Percentiles rank a stretch among this genome's conserved stretches.
Conservation (phyloP, 2,329 filamentous ascomycete species). For the Thelonectria rubi region DNA sequence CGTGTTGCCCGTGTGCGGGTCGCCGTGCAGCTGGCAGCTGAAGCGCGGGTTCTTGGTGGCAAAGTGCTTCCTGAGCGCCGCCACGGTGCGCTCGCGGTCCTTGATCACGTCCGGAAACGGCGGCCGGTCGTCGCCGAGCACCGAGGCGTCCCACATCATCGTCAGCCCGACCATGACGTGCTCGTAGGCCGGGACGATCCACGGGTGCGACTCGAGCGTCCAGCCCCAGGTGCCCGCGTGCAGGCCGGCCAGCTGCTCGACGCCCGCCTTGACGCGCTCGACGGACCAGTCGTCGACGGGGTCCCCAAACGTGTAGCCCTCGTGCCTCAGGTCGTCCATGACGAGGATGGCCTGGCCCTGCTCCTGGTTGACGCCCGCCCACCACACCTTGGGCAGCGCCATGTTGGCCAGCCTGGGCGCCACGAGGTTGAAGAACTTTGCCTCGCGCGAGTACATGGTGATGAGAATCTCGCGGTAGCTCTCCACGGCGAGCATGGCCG, state of each 20-base stretch:
- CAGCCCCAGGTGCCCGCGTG: constrained; percentile 25
- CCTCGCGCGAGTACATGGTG: constrained; percentile 4
- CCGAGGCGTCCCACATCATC: constrained; percentile 31
- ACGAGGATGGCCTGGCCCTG: constrained; percentile 24
- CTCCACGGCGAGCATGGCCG: constrained; percentile 4
- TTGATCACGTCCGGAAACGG: constrained; percentile 17
- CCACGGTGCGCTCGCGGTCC: constrained; percentile 1
- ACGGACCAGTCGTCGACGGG: constrained; percentile 9
- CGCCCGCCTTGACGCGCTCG: constrained; percentile 7
- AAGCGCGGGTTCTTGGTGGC: constrained; percentile 21
- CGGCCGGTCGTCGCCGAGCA: neutral
- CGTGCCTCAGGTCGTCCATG: constrained; percentile 20
- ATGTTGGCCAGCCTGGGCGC: constrained; percentile 7
- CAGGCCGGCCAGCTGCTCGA: constrained; percentile 21
- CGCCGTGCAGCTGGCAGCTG: constrained; percentile 24
- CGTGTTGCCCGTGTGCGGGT: constrained; percentile 26
- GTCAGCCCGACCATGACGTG: constrained; percentile 17
- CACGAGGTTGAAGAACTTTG: constrained; percentile 10
- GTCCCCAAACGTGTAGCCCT: constrained; percentile 19
- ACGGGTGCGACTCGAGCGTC: constrained; percentile 26
- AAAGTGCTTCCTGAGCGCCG: constrained; percentile 18
- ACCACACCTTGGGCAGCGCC: constrained; percentile 9
- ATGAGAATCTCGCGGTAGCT: neutral
- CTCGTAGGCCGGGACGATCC: constrained; percentile 39
- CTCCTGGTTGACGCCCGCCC: constrained; percentile 5